A percentile compares a stretch with the other conserved stretches of the same genome.
Evolutionary conservation across 345 rosid species (phyloP).

Genomic region (Microthlaspi erraticum): DNA sequence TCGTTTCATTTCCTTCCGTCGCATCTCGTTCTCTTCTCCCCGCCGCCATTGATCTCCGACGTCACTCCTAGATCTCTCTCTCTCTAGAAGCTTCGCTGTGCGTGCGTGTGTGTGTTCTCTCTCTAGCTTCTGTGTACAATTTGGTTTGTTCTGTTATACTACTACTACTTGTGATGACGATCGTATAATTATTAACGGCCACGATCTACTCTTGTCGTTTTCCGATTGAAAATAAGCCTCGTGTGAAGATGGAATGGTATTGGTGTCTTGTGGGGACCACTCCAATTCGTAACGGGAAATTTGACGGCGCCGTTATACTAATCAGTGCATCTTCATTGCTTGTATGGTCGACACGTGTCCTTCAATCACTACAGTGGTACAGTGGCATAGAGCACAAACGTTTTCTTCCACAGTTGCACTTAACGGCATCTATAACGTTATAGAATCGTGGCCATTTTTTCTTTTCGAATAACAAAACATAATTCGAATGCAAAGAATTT

Average conservation of each 20-base stretch:
- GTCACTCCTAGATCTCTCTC: constrained; percentile 22
- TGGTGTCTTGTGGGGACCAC: constrained; percentile 18
- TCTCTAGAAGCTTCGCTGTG: constrained; percentile 7
- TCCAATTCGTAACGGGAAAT: constrained; percentile 33
- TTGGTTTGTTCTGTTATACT: constrained; percentile 31
- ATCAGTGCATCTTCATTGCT: not conserved
- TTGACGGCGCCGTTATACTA: constrained; percentile 41
- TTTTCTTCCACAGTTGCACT: not conserved
- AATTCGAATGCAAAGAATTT: not conserved
- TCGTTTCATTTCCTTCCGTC: constrained; percentile 16
- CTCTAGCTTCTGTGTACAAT: constrained; percentile 8
- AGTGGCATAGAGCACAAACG: no score
- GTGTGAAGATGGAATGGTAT: constrained; percentile 29
- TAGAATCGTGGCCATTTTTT: not conserved
- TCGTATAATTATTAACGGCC: constrained; percentile 29
- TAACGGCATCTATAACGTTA: constrained; percentile 10
- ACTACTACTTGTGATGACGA: constrained; percentile 13
- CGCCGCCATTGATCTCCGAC: constrained; percentile 40
- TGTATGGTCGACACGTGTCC: constrained; percentile 3
- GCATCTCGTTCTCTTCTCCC: constrained; percentile 35
- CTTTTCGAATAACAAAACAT: not conserved
- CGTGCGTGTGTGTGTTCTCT: constrained; percentile 4
- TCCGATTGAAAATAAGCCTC: constrained; percentile 26
- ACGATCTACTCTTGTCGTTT: constrained; percentile 27
- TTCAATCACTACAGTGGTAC: not conserved